Evolutionary conservation across 2,329 filamentous ascomycete genomes (phyloP).

Genomic region (Talaromyces islandicus): DNA sequence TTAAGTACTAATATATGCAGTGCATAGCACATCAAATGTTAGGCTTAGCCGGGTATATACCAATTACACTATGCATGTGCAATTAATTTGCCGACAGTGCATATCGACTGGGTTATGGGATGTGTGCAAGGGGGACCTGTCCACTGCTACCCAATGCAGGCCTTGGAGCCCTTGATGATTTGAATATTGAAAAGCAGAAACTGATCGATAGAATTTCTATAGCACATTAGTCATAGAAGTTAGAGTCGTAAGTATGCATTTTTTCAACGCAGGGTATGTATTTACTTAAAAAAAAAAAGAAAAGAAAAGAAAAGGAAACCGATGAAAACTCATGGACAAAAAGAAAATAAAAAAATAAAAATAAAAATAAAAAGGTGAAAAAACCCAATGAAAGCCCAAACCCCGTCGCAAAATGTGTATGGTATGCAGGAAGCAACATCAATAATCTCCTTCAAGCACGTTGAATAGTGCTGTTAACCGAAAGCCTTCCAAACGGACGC

Average conservation of each 20-base stretch:
- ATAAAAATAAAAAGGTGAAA: no score
- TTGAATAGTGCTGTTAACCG: conserved; percentile 20
- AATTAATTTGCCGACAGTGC: neutral
- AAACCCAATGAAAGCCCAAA: neutral
- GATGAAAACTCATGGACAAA: neutral
- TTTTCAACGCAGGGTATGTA: neutral
- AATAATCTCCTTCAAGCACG: neutral
- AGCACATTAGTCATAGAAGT: neutral
- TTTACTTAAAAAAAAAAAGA: neutral
- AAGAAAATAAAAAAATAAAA: no score
- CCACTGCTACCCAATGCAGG: no score
- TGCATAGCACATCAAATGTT: neutral
- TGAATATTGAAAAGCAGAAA: neutral
- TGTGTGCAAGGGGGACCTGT: no score
- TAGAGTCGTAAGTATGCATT: neutral
- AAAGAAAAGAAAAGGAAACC: neutral
- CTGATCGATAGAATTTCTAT: neutral
- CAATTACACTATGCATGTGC: neutral
- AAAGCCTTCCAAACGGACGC: conserved; percentile 25
- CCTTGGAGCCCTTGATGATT: no score
- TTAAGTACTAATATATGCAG: neutral
- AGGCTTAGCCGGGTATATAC: neutral
- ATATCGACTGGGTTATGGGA: neutral
- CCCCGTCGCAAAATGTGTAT: neutral
- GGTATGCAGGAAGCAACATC: neutral